These are phyloP conservation scores for Eimeria necatrix DNA, from an alignment of 169 alveolate genomes.

Conservation along the genomic window DNA sequence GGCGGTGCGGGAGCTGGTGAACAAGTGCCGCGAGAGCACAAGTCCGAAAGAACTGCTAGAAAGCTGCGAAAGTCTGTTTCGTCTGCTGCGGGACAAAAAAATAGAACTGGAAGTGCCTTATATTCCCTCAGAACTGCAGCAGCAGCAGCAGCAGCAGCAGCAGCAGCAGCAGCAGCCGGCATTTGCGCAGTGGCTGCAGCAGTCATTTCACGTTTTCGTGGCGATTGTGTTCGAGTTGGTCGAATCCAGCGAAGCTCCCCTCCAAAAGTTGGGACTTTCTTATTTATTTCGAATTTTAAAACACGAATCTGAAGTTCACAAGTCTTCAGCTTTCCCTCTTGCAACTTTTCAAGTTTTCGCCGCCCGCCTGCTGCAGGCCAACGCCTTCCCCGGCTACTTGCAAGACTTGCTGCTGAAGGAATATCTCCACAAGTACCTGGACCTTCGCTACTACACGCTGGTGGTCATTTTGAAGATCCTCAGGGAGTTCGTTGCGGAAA, in stretches of 20 bases:
- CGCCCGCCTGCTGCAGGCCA: slow-evolving; percentile 15
- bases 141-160: neutral
- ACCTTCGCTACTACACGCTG: slow-evolving; percentile 73
- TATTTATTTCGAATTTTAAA: neutral
- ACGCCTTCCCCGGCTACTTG: neutral
- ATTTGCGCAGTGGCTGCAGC: neutral
- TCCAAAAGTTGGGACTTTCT: neutral
- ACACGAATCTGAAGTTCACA: neutral
- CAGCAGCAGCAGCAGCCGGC: neutral
- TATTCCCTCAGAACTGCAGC: neutral
- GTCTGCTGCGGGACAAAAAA: slow-evolving; percentile 22
- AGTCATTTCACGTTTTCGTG: neutral
- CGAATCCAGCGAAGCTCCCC: neutral
- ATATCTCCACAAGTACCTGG: neutral
- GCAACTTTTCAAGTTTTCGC: slow-evolving; percentile 47
- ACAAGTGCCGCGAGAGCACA: neutral
- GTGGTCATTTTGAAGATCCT: slow-evolving; percentile 59
- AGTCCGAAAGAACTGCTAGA: neutral
- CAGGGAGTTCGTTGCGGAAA: neutral
- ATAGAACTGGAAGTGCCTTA: neutral
- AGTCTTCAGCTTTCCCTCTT: slow-evolving; percentile 57
- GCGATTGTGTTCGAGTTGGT: neutral
- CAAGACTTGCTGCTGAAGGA: neutral
- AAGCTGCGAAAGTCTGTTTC: neutral
- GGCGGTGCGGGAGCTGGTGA: neutral